A percentile compares a stretch with the other conserved stretches of the same genome.
Evolutionary conservation across 2,329 filamentous ascomycete species (phyloP).

Genomic region (Diaporthe longicolla): DNA sequence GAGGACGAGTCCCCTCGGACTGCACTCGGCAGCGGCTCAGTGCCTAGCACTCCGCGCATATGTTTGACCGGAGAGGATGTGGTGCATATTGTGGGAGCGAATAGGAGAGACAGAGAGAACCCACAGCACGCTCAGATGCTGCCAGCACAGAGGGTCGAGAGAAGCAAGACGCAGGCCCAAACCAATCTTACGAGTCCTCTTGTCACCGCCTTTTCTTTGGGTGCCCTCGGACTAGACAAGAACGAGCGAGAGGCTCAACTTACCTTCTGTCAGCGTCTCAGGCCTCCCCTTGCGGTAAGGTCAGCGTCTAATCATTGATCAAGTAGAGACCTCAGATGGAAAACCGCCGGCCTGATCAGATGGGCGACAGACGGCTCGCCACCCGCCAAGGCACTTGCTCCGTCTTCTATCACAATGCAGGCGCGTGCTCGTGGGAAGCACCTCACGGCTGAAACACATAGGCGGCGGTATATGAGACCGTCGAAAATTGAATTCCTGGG

Average conservation of each 20-base stretch:
- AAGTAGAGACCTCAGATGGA: slow-evolving; percentile 11
- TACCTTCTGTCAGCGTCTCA: slow-evolving; percentile 32
- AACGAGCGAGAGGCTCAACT: slow-evolving; percentile 22
- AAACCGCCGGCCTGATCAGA: slow-evolving; percentile 32
- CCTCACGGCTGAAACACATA: slow-evolving; percentile 34
- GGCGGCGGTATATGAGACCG: slow-evolving; percentile 26
- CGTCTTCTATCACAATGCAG: slow-evolving; percentile 27
- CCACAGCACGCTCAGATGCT: background rate
- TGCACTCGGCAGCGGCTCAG: background rate
- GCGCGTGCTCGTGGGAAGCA: slow-evolving; percentile 8
- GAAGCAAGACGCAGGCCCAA: background rate
- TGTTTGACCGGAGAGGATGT: background rate
- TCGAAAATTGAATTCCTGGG: slow-evolving; percentile 20
- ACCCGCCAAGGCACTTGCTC: slow-evolving; percentile 24
- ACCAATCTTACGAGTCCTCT: background rate
- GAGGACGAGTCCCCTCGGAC: slow-evolving; percentile 11
- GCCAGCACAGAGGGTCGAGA: background rate
- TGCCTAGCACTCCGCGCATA: slow-evolving; percentile 1
- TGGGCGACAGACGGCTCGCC: slow-evolving; percentile 18
- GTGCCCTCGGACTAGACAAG: background rate
- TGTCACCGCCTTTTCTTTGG: slow-evolving; percentile 22
- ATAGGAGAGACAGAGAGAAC: background rate
- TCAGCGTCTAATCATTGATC: slow-evolving; percentile 13
- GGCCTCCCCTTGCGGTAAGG: background rate
- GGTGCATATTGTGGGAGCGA: background rate